Percentiles rank a stretch among this genome's conserved stretches.
Conservation (phyloP, 306 rosid genomes). For the Macrotyloma uniflorum region DNA sequence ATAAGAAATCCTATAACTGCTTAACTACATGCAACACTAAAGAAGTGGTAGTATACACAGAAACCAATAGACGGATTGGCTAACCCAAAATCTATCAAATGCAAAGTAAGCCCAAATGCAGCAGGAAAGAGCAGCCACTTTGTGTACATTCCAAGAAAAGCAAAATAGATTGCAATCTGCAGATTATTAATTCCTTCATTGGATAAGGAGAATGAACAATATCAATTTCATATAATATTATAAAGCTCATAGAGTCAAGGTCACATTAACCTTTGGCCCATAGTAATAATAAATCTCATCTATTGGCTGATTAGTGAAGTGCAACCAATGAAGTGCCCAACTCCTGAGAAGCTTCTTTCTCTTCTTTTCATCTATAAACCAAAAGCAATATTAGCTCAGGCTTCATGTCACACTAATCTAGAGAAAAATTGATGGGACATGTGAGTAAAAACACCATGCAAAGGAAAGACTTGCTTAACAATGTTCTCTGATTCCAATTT, state of each 20-base stretch:
- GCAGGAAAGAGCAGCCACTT: slow-evolving; percentile 90
- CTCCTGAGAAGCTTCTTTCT: slow-evolving; percentile 78
- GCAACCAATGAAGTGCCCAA: slow-evolving; percentile 95
- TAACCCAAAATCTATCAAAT: slow-evolving; percentile 79
- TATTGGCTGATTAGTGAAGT: slow-evolving; percentile 79
- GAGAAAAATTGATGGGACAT: slow-evolving; percentile 28
- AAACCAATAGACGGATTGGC: slow-evolving; percentile 36
- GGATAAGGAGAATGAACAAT: slow-evolving; percentile 35
- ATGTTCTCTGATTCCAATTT: slow-evolving; percentile 71
- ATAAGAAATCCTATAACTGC: slow-evolving; percentile 33
- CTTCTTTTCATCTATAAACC: slow-evolving; percentile 72
- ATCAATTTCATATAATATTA: slow-evolving; percentile 2
- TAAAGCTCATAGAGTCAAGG: slow-evolving; percentile 5
- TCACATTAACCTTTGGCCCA: slow-evolving; percentile 76
- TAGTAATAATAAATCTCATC: slow-evolving; percentile 86
- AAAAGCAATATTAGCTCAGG: slow-evolving; percentile 42
- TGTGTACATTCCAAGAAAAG: slow-evolving; percentile 98
- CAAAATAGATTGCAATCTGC: slow-evolving; percentile 93
- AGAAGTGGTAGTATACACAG: slow-evolving; percentile 7
- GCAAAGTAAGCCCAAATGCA: slow-evolving; percentile 74
- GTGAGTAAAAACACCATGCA: slow-evolving; percentile 74
- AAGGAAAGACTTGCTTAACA: slow-evolving; percentile 85
- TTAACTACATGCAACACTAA: slow-evolving; percentile 33
- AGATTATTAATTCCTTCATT: slow-evolving; percentile 35
- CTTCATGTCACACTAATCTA: slow-evolving; percentile 22